Percentiles rank a stretch among this genome's conserved stretches.
Evolutionary conservation across 2,329 filamentous ascomycete genomes (phyloP).

Genomic region (Achaetomium macrosporum): DNA sequence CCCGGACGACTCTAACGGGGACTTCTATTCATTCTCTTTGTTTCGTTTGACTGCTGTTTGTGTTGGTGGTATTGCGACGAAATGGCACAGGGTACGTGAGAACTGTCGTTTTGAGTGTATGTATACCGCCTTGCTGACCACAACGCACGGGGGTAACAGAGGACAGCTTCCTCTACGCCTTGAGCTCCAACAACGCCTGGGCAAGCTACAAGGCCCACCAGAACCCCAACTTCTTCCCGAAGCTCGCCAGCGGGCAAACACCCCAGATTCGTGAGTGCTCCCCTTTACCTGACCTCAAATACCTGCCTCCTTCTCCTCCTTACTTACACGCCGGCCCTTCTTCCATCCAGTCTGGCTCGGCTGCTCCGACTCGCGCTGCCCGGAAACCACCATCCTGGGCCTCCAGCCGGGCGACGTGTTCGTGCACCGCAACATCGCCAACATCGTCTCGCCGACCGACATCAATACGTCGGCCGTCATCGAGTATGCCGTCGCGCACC

Average conservation of each 20-base stretch:
- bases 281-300: neutral
- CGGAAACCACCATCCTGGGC: constrained; percentile 74
- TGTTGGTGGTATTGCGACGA: neutral
- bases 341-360: constrained; percentile 65
- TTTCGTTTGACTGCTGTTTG: neutral
- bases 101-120: too few relatives aligned
- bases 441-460: constrained; percentile 70
- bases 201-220: constrained; percentile 57
- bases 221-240: constrained; percentile 66
- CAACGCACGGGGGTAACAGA: constrained; percentile 28
- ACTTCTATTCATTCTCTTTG: neutral
- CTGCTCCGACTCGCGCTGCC: constrained; percentile 79
- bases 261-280: constrained; percentile 51
- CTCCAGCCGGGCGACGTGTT: constrained; percentile 80
- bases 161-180: constrained; percentile 56
- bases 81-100: constrained; percentile 1
- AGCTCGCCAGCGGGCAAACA: constrained; percentile 60
- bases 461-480: constrained; percentile 70
- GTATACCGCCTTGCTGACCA: constrained; percentile 1
- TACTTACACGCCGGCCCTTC: neutral
- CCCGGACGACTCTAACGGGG: too few relatives aligned
- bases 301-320: neutral
- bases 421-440: constrained; percentile 86
- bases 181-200: constrained; percentile 67
- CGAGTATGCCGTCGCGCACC: constrained; percentile 68